phyloP scores from a whole-genome alignment of 345 rosid genomes.

The Erysimum cheiranthoides region DNA sequence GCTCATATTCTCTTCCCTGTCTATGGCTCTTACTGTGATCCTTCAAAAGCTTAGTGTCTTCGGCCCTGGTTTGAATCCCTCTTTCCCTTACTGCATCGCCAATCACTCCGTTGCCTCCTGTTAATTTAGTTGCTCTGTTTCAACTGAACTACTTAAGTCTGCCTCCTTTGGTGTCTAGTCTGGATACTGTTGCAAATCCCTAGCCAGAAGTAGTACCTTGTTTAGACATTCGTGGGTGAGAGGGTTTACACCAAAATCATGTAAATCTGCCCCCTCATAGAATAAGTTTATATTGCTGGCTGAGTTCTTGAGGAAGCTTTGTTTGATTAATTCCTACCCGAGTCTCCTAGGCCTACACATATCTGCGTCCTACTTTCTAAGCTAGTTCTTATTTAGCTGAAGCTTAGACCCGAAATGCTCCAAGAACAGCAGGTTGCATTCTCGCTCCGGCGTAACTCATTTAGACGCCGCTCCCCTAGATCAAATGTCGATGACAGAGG shows the following conservation, averaged over 20 bases:
- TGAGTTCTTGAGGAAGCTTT: constrained; percentile 9
- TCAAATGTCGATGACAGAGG: constrained; percentile 80
- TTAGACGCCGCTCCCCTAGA: constrained; percentile 62
- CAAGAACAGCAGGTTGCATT: constrained; percentile 54
- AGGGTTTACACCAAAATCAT: constrained; percentile 23
- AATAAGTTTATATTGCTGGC: constrained; percentile 20
- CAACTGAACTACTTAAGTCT: constrained; percentile 38
- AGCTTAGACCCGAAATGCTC: constrained; percentile 48
- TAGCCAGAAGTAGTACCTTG: constrained; percentile 26
- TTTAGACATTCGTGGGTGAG: constrained; percentile 30
- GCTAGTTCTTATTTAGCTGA: constrained; percentile 17
- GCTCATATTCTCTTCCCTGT: constrained; percentile 56
- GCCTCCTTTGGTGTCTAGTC: constrained; percentile 19
- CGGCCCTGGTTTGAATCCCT: constrained; percentile 96
- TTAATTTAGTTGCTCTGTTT: constrained; percentile 42
- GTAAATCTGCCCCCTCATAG: constrained; percentile 23
- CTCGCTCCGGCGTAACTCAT: constrained; percentile 61
- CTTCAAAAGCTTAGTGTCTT: constrained; percentile 74
- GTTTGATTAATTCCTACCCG: not conserved
- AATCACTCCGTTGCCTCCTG: constrained; percentile 71
- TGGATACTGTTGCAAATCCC: constrained; percentile 8
- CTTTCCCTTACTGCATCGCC: constrained; percentile 87
- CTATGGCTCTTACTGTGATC: constrained; percentile 46
- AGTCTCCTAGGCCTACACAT: constrained; percentile 26
- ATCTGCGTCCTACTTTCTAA: constrained; percentile 9